These are phyloP conservation scores for Psilocybe mexicana DNA, from an alignment of 1,284 basidiomycete genomes.

Conservation along the genomic window DNA sequence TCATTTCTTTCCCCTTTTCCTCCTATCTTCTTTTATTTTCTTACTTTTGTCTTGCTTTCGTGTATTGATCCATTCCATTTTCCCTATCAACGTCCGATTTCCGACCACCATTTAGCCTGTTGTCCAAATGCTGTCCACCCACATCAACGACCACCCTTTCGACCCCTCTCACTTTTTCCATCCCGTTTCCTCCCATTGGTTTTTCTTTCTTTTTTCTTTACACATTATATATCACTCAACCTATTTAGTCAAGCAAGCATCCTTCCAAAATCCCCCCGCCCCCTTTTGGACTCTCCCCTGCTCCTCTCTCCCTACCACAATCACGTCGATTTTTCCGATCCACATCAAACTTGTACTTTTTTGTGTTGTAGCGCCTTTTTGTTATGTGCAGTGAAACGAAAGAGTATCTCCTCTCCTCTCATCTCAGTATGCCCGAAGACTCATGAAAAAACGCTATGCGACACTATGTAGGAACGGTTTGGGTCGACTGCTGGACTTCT, in stretches of 20 bases:
- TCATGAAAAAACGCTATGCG: too few relatives aligned
- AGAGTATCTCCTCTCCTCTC: not conserved
- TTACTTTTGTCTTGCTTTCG: too few relatives aligned
- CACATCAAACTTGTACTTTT: not conserved
- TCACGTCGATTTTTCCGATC: not conserved
- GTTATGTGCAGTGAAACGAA: not conserved
- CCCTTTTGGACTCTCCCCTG: not conserved
- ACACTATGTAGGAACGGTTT: too few relatives aligned
- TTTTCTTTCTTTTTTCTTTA: not conserved
- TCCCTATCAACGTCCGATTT: too few relatives aligned
- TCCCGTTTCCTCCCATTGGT: not conserved
- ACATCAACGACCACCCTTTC: too few relatives aligned
- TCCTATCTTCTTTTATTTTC: not conserved
- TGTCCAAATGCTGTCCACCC: too few relatives aligned
- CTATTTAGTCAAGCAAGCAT: not conserved
- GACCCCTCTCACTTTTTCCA: not conserved
- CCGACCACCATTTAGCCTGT: too few relatives aligned
- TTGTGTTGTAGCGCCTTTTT: conserved; percentile 1
- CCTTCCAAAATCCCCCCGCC: not conserved
- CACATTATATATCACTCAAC: not conserved
- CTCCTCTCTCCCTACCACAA: not conserved
- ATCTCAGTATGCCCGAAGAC: too few relatives aligned
- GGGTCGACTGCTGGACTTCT: too few relatives aligned
- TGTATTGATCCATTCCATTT: too few relatives aligned
- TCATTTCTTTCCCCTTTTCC: too few relatives aligned